Percentiles rank a stretch among this genome's conserved stretches.
These are phyloP conservation scores for Venturia pyrina DNA, from an alignment of 2,329 filamentous ascomycete species.

Conservation along the genomic window DNA sequence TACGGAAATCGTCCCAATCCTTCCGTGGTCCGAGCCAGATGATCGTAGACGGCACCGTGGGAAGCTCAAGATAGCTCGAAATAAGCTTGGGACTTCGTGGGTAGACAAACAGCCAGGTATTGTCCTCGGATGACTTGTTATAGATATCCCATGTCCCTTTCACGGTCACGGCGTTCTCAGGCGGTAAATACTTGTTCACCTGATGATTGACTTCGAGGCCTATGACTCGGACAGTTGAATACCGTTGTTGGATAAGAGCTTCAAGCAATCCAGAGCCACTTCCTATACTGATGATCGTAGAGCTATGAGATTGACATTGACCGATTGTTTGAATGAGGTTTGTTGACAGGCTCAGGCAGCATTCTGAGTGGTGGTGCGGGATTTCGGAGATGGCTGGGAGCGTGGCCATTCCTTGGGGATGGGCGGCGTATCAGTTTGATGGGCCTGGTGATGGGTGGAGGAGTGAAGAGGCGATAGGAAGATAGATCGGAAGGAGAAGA, in stretches of 20 bases:
- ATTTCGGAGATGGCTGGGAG: background rate
- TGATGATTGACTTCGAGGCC: background rate
- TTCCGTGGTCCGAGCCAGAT: background rate
- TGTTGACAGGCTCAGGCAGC: slow-evolving; percentile 2
- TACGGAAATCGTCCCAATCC: background rate
- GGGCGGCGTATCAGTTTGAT: background rate
- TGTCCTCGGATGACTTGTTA: background rate
- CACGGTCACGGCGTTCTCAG: background rate
- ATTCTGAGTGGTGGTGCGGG: background rate
- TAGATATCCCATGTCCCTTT: slow-evolving; percentile 1
- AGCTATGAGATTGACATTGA: background rate
- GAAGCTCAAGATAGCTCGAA: background rate
- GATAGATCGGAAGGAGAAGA: background rate
- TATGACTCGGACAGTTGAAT: background rate
- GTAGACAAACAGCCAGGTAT: background rate
- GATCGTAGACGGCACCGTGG: background rate
- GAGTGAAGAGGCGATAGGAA: background rate
- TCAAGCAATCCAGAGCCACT: background rate
- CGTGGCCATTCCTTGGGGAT: background rate
- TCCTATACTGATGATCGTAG: background rate
- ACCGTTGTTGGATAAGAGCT: background rate
- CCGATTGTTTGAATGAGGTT: background rate
- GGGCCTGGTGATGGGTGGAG: background rate
- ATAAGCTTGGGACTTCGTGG: background rate
- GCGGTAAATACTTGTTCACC: slow-evolving; percentile 1